Percentiles rank a stretch among this genome's conserved stretches.
These are phyloP conservation scores for Trichoderma oligosporum DNA, from an alignment of 2,329 filamentous ascomycete genomes.

Conservation along the genomic window DNA sequence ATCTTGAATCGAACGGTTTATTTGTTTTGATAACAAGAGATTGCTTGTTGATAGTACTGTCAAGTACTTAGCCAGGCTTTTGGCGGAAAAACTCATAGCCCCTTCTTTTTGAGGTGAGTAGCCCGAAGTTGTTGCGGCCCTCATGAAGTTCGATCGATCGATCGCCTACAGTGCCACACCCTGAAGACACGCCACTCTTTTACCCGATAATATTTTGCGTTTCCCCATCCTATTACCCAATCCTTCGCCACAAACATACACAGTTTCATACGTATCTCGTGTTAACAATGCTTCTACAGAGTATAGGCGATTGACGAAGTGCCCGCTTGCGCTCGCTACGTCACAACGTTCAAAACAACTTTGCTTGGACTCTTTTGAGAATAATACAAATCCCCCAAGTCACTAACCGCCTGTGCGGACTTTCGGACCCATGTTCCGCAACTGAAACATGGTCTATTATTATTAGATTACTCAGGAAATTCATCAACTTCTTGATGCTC, in stretches of 20 bases:
- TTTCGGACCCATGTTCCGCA: too few species aligned
- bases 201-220: slow-evolving; percentile 22
- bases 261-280: not conserved
- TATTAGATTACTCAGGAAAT: not conserved
- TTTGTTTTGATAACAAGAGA: not conserved
- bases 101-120: slow-evolving; percentile 4
- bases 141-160: slow-evolving; percentile 33
- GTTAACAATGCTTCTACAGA: slow-evolving; percentile 8
- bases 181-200: slow-evolving; percentile 26
- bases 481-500: not conserved
- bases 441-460: not conserved
- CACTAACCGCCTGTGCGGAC: not conserved
- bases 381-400: not conserved
- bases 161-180: slow-evolving; percentile 26
- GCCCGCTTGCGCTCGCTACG: slow-evolving; percentile 14
- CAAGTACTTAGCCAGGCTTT: too few species aligned
- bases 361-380: slow-evolving; percentile 9
- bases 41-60: not conserved
- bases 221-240: slow-evolving; percentile 22
- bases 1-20: not conserved
- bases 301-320: slow-evolving; percentile 10
- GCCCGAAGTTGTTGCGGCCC: slow-evolving; percentile 16
- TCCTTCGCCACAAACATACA: not conserved
- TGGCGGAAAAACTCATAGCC: too few species aligned
- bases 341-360: slow-evolving; percentile 9